Evolutionary conservation across 1,284 basidiomycete species (phyloP).

Genomic region (Xerocomus amazonicus): DNA sequence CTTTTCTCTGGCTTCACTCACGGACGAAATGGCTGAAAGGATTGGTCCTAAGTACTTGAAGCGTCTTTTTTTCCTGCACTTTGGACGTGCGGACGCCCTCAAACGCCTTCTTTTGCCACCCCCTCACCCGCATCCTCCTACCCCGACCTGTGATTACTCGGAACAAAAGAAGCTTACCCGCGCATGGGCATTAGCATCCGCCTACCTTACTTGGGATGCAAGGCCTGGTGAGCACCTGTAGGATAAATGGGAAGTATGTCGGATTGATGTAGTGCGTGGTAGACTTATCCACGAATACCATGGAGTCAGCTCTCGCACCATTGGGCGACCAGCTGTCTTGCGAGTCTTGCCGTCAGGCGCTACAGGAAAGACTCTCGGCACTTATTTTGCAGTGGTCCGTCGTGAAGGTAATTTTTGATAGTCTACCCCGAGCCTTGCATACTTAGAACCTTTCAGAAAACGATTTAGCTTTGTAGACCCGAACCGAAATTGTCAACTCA

Average conservation of each 20-base stretch:
- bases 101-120: constrained; percentile 61
- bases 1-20: constrained; percentile 50
- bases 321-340: constrained; percentile 57
- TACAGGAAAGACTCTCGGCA: constrained; percentile 63
- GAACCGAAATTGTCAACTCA: not conserved
- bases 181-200: constrained; percentile 64
- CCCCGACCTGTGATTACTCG: constrained; percentile 50
- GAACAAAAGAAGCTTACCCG: constrained; percentile 62
- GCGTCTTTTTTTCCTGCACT: constrained; percentile 41
- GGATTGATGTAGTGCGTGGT: constrained; percentile 11
- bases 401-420: constrained; percentile 53
- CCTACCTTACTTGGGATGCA: constrained; percentile 68
- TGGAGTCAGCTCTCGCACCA: constrained; percentile 59
- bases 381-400: constrained; percentile 73
- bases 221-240: constrained; percentile 47
- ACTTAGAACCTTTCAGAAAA: constrained; percentile 28
- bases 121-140: constrained; percentile 60
- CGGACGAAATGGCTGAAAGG: constrained; percentile 55
- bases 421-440: not conserved
- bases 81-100: constrained; percentile 43
- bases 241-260: not conserved
- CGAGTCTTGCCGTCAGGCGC: constrained; percentile 55
- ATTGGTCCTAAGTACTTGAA: constrained; percentile 52
- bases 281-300: constrained; percentile 58
- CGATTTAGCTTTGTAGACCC: constrained; percentile 24